These are phyloP conservation scores for Fusarium hainanense DNA, from an alignment of 2,329 filamentous ascomycete species.

Conservation along the genomic window DNA sequence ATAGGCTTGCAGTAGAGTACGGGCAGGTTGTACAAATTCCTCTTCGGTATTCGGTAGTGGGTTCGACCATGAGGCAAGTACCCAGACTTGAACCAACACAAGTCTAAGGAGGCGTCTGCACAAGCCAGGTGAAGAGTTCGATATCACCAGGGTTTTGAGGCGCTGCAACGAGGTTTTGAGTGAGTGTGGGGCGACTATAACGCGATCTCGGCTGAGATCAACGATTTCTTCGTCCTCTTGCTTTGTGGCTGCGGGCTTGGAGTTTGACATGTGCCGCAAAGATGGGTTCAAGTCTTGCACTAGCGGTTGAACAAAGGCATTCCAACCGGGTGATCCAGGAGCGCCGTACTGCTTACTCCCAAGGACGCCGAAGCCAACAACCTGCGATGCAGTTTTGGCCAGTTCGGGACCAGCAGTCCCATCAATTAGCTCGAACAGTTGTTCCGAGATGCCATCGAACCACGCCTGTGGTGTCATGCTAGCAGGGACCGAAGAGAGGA, in stretches of 20 bases:
- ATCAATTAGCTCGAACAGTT: constrained; percentile 71
- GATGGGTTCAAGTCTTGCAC: constrained; percentile 63
- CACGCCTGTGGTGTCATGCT: constrained; percentile 66
- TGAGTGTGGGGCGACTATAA: constrained; percentile 60
- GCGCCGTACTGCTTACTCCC: constrained; percentile 72
- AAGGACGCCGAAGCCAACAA: constrained; percentile 69
- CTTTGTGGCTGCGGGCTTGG: constrained; percentile 27
- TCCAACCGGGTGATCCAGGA: constrained; percentile 72
- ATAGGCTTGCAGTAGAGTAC: constrained; percentile 65
- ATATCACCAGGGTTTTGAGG: constrained; percentile 66
- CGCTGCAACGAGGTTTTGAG: constrained; percentile 65
- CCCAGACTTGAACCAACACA: constrained; percentile 72
- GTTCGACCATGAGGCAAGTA: constrained; percentile 64
- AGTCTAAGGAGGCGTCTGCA: constrained; percentile 70
- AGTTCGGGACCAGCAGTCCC: constrained; percentile 56
- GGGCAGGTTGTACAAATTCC: constrained; percentile 58
- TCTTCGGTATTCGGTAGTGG: constrained; percentile 50
- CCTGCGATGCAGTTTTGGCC: constrained; percentile 52
- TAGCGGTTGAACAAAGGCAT: constrained; percentile 68
- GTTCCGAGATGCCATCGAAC: constrained; percentile 69
- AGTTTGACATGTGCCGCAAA: constrained; percentile 20
- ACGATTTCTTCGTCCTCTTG: constrained; percentile 55
- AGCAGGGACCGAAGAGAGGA: constrained; percentile 70
- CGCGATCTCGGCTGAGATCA: constrained; percentile 56
- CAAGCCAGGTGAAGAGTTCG: constrained; percentile 74